Conservation (phyloP, 257 asterid genomes). For the Henckelia pumila region DNA sequence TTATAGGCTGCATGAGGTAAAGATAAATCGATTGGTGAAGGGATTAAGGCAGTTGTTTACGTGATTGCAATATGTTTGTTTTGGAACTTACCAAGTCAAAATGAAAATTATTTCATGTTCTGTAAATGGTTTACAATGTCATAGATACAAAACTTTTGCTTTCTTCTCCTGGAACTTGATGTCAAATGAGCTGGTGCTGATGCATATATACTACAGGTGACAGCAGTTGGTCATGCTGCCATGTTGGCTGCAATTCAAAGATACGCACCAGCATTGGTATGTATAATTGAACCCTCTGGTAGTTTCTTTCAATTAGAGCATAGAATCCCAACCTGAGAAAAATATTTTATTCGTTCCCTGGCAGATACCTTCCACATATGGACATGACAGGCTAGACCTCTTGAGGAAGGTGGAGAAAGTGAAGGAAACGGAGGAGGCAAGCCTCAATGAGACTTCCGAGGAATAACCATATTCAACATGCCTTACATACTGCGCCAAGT, state of each 20-base stretch:
- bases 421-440: slow-evolving; percentile 78
- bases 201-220: slow-evolving; percentile 56
- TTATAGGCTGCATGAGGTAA: not conserved
- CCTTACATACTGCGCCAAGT: not conserved
- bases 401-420: slow-evolving; percentile 96
- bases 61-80: not conserved
- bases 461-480: slow-evolving; percentile 31
- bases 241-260: slow-evolving; percentile 96
- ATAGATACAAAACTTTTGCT: not conserved
- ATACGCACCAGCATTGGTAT: slow-evolving; percentile 79
- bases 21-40: not conserved
- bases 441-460: slow-evolving; percentile 43
- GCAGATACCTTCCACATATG: slow-evolving; percentile 97
- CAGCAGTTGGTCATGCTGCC: slow-evolving; percentile 98
- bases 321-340: slow-evolving; percentile 19
- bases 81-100: not conserved
- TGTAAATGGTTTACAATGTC: not conserved
- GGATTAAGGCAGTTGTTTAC: not conserved
- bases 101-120: not conserved
- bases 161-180: slow-evolving; percentile 22
- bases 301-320: slow-evolving; percentile 1
- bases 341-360: slow-evolving; percentile 22
- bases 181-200: slow-evolving; percentile 27
- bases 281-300: slow-evolving; percentile 26
- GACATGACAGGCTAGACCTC: slow-evolving; percentile 82